Evolutionary conservation across 441 rosid genomes (phyloP).

Genomic region (Eruca vesicaria): DNA sequence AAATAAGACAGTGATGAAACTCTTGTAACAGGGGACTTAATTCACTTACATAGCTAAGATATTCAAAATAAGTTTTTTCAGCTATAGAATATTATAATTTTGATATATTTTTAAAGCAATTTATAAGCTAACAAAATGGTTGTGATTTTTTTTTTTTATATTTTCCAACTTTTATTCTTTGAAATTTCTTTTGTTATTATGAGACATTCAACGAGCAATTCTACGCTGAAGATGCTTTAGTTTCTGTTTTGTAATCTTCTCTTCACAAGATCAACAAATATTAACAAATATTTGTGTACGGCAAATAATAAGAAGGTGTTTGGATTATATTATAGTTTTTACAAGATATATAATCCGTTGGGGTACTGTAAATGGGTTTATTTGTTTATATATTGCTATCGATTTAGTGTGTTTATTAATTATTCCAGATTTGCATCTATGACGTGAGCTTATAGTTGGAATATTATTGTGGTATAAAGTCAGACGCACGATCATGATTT

Average conservation of each 20-base stretch:
- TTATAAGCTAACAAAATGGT: background rate
- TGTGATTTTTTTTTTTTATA: background rate
- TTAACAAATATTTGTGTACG: background rate
- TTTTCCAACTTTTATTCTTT: background rate
- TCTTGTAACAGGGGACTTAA: background rate
- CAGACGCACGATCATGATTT: conserved; percentile 29
- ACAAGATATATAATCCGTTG: background rate
- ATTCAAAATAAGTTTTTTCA: background rate
- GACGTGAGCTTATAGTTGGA: conserved; percentile 31
- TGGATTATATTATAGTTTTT: background rate
- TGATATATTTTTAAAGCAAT: background rate
- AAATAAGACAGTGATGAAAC: background rate
- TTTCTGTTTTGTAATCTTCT: conserved; percentile 17
- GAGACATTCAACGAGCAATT: background rate
- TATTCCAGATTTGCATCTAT: conserved; percentile 15
- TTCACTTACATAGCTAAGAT: background rate
- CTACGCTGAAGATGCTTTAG: background rate
- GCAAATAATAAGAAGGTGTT: background rate
- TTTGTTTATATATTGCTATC: background rate
- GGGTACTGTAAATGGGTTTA: background rate
- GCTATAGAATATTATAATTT: background rate
- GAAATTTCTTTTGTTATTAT: background rate
- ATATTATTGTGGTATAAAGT: conserved; percentile 14
- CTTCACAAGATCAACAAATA: background rate
- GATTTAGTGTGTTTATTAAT: background rate